Base-by-base conservation (phyloP, 2,329 filamentous ascomycete genomes). In the Botrytis fabae region DNA sequence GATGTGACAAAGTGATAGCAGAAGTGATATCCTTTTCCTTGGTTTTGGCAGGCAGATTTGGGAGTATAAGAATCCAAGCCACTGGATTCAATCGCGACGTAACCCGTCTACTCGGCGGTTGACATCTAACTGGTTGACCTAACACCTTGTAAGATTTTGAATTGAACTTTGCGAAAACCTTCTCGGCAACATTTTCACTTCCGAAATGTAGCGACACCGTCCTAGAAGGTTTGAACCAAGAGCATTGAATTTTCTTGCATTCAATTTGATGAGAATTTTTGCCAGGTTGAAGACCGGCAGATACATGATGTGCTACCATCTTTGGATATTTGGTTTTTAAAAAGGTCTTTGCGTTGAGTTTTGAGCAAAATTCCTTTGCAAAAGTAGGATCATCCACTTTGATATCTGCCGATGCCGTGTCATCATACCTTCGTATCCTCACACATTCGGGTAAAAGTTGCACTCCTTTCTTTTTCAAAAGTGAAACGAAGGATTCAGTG, bases 141-240 rank as follows among this genome's bases (percentile, higher is more conserved):
- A 77, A 60, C 38, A 70, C 72, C 64, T 73, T 78, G 54, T 79
- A 79, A 38, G 25, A 63, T 38, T 75, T 73, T 10, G 76, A 46
- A 61, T 73, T 73, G 71, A 79, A 79, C 66, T 75, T 79, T 20
- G 75, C 60, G 35, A 51, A 71, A 35, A 78, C 77, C 59, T 73
- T 71, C 42, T 74, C 74, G 51, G 77, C 78, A 59, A 79, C 76
- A 6, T 75, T 72, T 32, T 71, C 74, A 54, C 75, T 76, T 51
- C 76, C 76, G 70, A 78, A 79, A 65, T 78, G 76, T 60, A 80
- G 28, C 76, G 75, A 76, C 22, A 73, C 75, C 51, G 61, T 73
- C 73, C 69, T 74, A 65, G 77, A 74, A n/a, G 78, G 40, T 73
- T 76, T 79, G 68, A 78, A 74, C 78, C 78, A 80, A 22, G 78